Conservation (phyloP, 495 filamentous ascomycete genomes). For the Trichoderma asperelloides region DNA sequence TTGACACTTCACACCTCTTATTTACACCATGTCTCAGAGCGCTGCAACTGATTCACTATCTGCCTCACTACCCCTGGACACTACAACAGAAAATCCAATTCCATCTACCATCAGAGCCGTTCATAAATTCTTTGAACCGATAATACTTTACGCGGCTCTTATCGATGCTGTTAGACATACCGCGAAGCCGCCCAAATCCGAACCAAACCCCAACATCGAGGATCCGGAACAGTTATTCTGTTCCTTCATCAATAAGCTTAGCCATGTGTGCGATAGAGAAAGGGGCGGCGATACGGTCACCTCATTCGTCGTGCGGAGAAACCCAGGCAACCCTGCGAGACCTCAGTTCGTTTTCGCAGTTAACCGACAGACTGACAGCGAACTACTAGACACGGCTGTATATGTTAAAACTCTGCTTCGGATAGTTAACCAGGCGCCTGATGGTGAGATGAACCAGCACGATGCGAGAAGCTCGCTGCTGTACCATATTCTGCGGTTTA, state of each 20-base stretch:
- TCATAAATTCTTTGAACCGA: constrained; percentile 4
- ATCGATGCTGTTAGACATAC: not conserved
- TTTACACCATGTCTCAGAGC: not conserved
- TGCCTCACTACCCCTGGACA: not conserved
- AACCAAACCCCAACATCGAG: not conserved
- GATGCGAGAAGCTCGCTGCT: not conserved
- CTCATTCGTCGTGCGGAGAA: not conserved
- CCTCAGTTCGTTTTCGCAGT: not conserved
- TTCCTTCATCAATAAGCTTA: constrained; percentile 7
- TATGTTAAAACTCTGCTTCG: not conserved
- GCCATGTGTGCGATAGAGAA: not conserved
- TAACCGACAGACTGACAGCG: not conserved
- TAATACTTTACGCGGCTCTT: not conserved
- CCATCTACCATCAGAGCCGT: not conserved
- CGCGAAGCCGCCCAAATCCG: not conserved
- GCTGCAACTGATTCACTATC: not conserved
- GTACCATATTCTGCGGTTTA: not conserved
- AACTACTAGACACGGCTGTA: not conserved
- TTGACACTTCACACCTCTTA: too few relatives aligned
- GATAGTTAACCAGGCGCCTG: not conserved
- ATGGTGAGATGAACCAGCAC: not conserved
- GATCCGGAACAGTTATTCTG: not conserved
- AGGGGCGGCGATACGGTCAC: not conserved
- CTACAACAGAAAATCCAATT: not conserved
- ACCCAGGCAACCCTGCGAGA: not conserved